These are phyloP conservation scores for Aspergillus ochraceoroseus DNA, from an alignment of 2,329 filamentous ascomycete genomes.

Conservation along the genomic window DNA sequence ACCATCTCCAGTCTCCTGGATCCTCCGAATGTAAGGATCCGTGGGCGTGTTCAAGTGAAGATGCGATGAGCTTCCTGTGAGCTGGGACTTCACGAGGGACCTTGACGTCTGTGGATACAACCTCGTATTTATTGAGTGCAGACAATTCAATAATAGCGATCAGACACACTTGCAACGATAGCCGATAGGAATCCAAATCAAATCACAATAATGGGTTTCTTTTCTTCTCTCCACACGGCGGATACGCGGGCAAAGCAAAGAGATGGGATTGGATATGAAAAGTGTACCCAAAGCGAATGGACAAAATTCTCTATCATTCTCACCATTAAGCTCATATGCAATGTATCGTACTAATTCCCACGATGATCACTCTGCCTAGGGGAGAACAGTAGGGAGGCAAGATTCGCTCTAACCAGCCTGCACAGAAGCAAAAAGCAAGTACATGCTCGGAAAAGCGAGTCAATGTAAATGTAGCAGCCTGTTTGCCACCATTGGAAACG, in stretches of 20 bases:
- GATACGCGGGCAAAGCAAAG: no score
- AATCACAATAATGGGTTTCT: not conserved
- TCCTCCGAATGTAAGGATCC: not conserved
- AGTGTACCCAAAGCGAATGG: not conserved
- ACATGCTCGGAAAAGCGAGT: not conserved
- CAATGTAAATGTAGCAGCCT: not conserved
- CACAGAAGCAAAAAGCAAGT: not conserved
- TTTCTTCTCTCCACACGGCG: not conserved
- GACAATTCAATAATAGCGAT: constrained; percentile 1
- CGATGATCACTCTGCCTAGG: not conserved
- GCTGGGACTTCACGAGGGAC: constrained; percentile 1
- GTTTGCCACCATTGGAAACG: not conserved
- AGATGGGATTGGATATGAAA: not conserved
- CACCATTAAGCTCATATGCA: constrained; percentile 12
- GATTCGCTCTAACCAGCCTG: no score
- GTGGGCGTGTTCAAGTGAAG: not conserved
- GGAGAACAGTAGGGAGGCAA: not conserved
- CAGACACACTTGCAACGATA: not conserved
- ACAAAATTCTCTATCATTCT: constrained; percentile 2
- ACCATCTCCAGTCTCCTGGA: constrained; percentile 11
- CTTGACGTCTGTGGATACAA: not conserved
- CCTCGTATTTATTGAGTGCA: constrained; percentile 4
- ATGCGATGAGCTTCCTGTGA: constrained; percentile 1
- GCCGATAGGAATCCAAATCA: constrained; percentile 3
- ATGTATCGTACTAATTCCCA: not conserved